A percentile compares a stretch with the other conserved stretches of the same genome.
Conservation (phyloP, 352 stramenopile species). For the Pythium oligandrum region DNA sequence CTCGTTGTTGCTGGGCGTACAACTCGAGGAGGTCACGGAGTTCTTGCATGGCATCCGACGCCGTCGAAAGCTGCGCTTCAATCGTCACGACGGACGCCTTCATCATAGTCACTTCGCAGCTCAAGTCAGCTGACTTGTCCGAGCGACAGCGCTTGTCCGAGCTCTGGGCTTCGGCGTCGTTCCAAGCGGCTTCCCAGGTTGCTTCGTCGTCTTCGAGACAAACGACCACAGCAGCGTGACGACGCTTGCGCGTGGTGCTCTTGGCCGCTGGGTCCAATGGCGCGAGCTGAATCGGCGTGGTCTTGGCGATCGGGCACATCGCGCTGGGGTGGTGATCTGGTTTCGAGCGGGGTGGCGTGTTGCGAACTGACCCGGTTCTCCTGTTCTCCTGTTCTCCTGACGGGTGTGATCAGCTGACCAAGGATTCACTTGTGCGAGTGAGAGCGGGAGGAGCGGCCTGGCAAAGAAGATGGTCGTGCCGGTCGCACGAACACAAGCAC, state of each 20-base stretch:
- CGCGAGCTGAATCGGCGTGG: background rate
- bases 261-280: slow-evolving; percentile 16
- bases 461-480: slow-evolving; percentile 3
- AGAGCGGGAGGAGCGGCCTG: too few species aligned
- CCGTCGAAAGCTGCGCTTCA: slow-evolving; percentile 33
- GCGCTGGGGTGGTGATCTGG: background rate
- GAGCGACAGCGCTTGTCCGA: too few species aligned
- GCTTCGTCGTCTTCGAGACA: background rate
- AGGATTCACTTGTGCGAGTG: too few species aligned
- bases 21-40: slow-evolving; percentile 37
- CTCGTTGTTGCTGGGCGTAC: slow-evolving; percentile 23
- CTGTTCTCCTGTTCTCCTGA: too few species aligned
- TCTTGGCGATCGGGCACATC: background rate
- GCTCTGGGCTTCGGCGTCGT: too few species aligned
- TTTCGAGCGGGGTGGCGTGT: background rate
- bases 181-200: too few species aligned
- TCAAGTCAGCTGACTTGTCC: slow-evolving; percentile 7
- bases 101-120: slow-evolving; percentile 32
- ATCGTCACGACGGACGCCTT: slow-evolving; percentile 21
- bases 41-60: slow-evolving; percentile 37
- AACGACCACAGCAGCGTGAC: background rate
- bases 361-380: too few species aligned
- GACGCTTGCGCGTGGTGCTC: slow-evolving; percentile 18
- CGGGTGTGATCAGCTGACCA: too few species aligned
- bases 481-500: slow-evolving; percentile 17